Evolutionary conservation across 345 rosid genomes (phyloP).

Genomic region (Salix dunnii): DNA sequence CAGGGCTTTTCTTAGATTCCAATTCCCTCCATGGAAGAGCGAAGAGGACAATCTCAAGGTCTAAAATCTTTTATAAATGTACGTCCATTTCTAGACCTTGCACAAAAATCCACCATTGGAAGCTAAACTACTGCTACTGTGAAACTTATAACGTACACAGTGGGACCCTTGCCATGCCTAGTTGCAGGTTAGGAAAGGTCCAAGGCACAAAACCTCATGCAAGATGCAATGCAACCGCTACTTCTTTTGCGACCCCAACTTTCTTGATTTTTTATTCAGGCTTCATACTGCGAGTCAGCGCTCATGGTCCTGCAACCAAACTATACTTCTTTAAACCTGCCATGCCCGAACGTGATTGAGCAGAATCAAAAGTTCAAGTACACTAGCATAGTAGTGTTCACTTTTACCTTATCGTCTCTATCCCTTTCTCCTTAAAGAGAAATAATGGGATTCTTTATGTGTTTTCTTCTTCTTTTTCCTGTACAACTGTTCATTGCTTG

Average conservation of each 20-base stretch:
- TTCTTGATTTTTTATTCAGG: conserved; percentile 17
- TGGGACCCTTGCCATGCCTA: not conserved
- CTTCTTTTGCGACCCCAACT: not conserved
- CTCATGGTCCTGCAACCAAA: conserved; percentile 13
- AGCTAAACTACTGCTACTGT: conserved; percentile 1
- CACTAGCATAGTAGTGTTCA: not conserved
- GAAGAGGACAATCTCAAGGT: not conserved
- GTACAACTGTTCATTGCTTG: conserved; percentile 21
- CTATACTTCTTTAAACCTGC: conserved; percentile 31
- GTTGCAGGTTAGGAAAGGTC: conserved; percentile 7
- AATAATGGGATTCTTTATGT: conserved; percentile 24
- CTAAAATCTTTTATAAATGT: conserved; percentile 13
- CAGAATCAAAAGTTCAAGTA: conserved; percentile 30
- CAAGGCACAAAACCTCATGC: conserved; percentile 15
- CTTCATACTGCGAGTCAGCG: conserved; percentile 21
- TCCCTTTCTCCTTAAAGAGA: not conserved
- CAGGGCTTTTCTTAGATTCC: not conserved
- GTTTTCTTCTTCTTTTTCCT: conserved; percentile 19
- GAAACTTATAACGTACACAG: conserved; percentile 11
- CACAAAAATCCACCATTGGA: not conserved
- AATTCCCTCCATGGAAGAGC: not conserved
- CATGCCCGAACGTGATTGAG: not conserved
- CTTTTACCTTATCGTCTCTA: not conserved
- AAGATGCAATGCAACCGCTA: conserved; percentile 10
- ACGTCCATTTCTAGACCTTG: not conserved